phyloP scores from a whole-genome alignment of 2,329 filamentous ascomycete species.

The Pseudocercospora vitis region DNA sequence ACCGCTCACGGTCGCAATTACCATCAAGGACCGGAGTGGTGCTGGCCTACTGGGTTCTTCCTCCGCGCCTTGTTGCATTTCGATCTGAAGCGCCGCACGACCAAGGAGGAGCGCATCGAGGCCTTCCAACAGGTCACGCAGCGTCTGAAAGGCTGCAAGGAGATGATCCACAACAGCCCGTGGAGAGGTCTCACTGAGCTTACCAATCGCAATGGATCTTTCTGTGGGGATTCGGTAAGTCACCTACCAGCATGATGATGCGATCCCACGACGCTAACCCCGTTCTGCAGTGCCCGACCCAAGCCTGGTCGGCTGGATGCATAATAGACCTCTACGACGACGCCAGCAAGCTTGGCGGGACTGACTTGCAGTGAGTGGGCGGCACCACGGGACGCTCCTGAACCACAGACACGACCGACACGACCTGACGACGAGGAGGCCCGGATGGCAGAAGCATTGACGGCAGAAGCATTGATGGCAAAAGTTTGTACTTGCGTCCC shows the following conservation, averaged over 20 bases:
- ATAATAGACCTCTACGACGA: constrained; percentile 96
- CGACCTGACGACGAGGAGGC: constrained; percentile 7
- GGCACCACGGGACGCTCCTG: constrained; percentile 3
- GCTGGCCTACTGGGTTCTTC: constrained; percentile 97
- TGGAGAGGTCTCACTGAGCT: constrained; percentile 94
- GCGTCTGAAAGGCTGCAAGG: constrained; percentile 78
- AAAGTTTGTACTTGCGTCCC: constrained; percentile 8
- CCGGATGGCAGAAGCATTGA: no score
- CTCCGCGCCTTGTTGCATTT: constrained; percentile 88
- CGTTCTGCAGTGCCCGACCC: constrained; percentile 75
- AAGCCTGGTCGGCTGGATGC: constrained; percentile 94
- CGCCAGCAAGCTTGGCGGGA: constrained; percentile 48
- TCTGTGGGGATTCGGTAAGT: constrained; percentile 84
- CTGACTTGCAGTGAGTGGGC: background rate
- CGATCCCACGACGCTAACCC: constrained; percentile 35
- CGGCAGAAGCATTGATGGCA: constrained; percentile 3
- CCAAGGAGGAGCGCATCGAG: constrained; percentile 70
- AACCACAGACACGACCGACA: constrained; percentile 6
- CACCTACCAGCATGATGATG: constrained; percentile 1
- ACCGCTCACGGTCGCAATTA: constrained; percentile 96
- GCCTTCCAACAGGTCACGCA: constrained; percentile 93
- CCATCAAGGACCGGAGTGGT: constrained; percentile 96
- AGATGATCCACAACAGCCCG: constrained; percentile 72
- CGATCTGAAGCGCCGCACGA: constrained; percentile 71
- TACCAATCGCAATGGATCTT: constrained; percentile 83